A percentile compares a stretch with the other conserved stretches of the same genome.
These are phyloP conservation scores for Ceriops tagal DNA, from an alignment of 345 rosid genomes.

Conservation along the genomic window DNA sequence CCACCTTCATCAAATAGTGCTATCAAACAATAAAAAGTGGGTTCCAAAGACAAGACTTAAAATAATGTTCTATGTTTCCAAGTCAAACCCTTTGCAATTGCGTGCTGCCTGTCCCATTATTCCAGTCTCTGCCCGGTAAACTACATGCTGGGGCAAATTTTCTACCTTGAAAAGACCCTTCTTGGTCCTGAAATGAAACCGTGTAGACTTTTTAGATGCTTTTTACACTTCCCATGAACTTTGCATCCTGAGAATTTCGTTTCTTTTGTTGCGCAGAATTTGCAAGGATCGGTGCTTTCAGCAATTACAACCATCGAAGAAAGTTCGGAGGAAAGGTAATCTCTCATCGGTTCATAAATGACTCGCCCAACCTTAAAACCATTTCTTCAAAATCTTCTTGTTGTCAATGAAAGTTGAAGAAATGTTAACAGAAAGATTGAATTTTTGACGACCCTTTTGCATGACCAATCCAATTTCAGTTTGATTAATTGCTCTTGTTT, in stretches of 20 bases:
- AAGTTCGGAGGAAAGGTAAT: slow-evolving; percentile 6
- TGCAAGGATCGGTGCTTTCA: not conserved
- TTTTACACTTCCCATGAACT: no score
- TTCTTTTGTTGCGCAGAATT: no score
- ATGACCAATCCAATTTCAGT: not conserved
- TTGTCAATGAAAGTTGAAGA: no score
- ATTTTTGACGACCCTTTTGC: not conserved
- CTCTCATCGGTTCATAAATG: slow-evolving; percentile 21
- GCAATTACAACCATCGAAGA: slow-evolving; percentile 27
- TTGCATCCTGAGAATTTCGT: no score
- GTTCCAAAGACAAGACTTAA: not conserved
- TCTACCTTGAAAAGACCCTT: not conserved
- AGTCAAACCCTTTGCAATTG: slow-evolving; percentile 25
- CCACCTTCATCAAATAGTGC: slow-evolving; percentile 10
- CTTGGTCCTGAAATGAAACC: no score
- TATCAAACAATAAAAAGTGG: not conserved
- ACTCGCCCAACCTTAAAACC: slow-evolving; percentile 12
- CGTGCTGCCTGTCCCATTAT: slow-evolving; percentile 23
- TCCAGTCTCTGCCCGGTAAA: slow-evolving; percentile 6
- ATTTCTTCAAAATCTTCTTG: not conserved
- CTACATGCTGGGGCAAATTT: not conserved
- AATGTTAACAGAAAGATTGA: not conserved
- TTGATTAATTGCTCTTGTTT: not conserved
- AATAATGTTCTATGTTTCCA: not conserved
- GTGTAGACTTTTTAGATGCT: no score